phyloP scores from a whole-genome alignment of 1,284 basidiomycete genomes.

The Trametes sp. region DNA sequence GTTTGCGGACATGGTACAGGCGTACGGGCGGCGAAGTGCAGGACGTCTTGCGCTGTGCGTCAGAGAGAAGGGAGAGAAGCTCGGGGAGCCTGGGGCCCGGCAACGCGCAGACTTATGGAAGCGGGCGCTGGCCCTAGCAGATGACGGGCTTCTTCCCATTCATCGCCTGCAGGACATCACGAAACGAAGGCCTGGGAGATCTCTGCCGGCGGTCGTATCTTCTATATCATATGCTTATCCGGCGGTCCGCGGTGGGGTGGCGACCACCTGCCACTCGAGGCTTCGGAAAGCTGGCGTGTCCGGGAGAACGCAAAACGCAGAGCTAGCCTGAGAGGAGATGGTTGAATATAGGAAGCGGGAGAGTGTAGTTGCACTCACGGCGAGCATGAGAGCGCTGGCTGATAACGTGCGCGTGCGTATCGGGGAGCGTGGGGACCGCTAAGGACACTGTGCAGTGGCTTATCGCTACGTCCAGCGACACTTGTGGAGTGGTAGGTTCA shows the following conservation, averaged over 20 bases:
- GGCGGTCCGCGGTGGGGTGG: background rate
- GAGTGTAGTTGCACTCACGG: conserved; percentile 2
- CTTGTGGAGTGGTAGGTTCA: background rate
- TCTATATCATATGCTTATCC: background rate
- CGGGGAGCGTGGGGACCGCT: background rate
- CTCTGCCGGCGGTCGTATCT: conserved; percentile 10
- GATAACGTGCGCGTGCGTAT: conserved; percentile 19
- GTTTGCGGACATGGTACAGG: conserved; percentile 4
- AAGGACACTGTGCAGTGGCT: background rate
- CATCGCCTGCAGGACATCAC: conserved; percentile 7
- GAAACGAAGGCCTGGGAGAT: conserved; percentile 6
- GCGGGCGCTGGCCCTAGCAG: too few species aligned
- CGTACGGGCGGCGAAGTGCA: background rate
- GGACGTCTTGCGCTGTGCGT: background rate
- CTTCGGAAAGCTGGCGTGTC: too few species aligned
- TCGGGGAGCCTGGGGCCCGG: background rate
- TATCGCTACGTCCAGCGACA: background rate
- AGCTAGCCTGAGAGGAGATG: conserved; percentile 1
- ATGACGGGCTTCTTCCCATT: background rate
- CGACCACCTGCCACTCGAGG: background rate
- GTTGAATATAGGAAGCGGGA: background rate
- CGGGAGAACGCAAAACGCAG: background rate
- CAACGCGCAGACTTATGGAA: conserved; percentile 12
- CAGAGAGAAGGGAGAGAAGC: conserved; percentile 15
- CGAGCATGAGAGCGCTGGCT: conserved; percentile 2